Base-by-base conservation (phyloP, 129 eudicot genomes). In the Tagetes patula region DNA sequence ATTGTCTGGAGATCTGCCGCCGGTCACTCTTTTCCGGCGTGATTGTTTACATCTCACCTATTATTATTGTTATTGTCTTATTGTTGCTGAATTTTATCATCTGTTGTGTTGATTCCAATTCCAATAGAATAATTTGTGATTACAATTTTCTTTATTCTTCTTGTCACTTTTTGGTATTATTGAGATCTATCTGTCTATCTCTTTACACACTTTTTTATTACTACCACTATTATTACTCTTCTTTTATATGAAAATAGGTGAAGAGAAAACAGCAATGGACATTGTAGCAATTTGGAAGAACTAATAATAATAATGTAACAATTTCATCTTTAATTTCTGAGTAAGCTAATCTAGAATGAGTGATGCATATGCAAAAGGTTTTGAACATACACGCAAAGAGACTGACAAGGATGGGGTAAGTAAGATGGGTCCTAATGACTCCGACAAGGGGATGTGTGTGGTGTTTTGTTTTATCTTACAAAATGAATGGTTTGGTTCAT, bases 1-100 rank as follows among this genome's bases (percentile, higher is more conserved):
- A 82, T 93, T 8, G 79, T 79, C 0, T 84, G 88, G 88, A 78
- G 79, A 52, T 77, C 88, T 2, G 52, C 84, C 5, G 81, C 83
- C 63, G 84, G 69, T 52, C 69, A 75, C 6, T 50, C 84, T 71
- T 75, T 76, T 38, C 80, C 81, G 61, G 81, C 81, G 8, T 80
- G 80, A 47, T 10, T 20, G 27, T 20, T 20, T 20, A 20, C 27
- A 20, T 20, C 27, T 20, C 27, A 20, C 27, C 27, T 20, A 20
- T 20, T 20, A 20, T 20, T 20, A 20, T 20, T 20, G 27, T 20
- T 20, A 20, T 20, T 20, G 27, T 20, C 27, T 20, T 20, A 20
- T 46, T 13, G 31, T 31, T 20, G 27, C 27, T 20, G 27, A 20
- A 20, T 34, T 45, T 12, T 11, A 8, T 60, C 65, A 70, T 77